Conservation (phyloP, 2,329 filamentous ascomycete species). For the Trematosphaeria pertusa region DNA sequence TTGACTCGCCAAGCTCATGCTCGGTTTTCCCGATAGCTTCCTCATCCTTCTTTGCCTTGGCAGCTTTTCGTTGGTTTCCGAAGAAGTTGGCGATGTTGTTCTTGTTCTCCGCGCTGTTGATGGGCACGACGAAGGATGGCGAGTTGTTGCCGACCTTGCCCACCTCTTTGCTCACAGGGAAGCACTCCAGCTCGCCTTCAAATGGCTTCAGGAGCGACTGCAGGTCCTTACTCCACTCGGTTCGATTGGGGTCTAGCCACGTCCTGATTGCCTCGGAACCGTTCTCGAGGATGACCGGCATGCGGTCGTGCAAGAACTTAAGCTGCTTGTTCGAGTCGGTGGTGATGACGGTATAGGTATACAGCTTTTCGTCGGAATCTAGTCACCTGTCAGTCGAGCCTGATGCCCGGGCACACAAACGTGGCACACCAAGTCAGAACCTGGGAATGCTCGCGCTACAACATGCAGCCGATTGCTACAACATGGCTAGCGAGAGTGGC, state of each 20-base stretch:
- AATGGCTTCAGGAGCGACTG: constrained; percentile 83
- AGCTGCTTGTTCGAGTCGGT: constrained; percentile 84
- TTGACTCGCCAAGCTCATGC: constrained; percentile 32
- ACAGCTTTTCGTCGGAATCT: constrained; percentile 72
- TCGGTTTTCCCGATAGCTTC: constrained; percentile 23
- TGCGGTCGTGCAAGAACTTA: constrained; percentile 87
- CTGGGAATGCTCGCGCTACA: constrained; percentile 21
- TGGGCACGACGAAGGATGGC: constrained; percentile 79
- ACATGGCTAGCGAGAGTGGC: neutral
- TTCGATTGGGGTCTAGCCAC: constrained; percentile 79
- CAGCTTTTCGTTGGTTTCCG: constrained; percentile 59
- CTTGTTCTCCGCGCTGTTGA: constrained; percentile 88
- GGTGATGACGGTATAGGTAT: constrained; percentile 94
- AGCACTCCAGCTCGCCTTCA: constrained; percentile 79
- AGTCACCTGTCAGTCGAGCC: constrained; percentile 30
- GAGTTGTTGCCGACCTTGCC: constrained; percentile 95
- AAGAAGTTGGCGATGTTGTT: constrained; percentile 96
- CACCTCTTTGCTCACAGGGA: constrained; percentile 86
- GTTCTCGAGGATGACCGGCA: constrained; percentile 90
- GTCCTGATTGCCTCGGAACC: constrained; percentile 71
- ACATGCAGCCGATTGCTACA: constrained; percentile 6
- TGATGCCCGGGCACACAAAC: constrained; percentile 21
- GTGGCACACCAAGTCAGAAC: constrained; percentile 24
- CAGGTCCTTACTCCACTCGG: constrained; percentile 78
- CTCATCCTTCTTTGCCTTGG: constrained; percentile 29